Conservation (phyloP, 2,329 filamentous ascomycete genomes). For the Immersiporthe knoxdaviesiana region DNA sequence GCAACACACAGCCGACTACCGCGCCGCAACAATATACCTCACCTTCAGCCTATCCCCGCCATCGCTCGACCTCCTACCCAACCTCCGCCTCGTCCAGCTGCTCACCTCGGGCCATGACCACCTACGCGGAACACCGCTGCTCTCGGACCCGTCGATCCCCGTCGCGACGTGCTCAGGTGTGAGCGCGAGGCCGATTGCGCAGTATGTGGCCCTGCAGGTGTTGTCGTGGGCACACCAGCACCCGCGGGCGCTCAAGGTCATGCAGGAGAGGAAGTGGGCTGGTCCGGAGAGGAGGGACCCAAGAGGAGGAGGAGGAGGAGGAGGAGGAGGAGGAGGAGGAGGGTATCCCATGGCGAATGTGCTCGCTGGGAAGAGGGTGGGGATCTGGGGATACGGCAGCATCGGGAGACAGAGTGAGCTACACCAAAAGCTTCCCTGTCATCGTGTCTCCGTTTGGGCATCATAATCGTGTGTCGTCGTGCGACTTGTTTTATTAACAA, state of each 20-base stretch:
- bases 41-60: slow-evolving; percentile 15
- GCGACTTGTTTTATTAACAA: too few relatives aligned
- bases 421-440: too few relatives aligned
- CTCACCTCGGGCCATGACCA: slow-evolving; percentile 19
- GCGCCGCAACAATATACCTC: slow-evolving; percentile 16
- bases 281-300: slow-evolving; percentile 1
- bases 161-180: slow-evolving; percentile 14
- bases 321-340: too few relatives aligned
- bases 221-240: slow-evolving; percentile 17
- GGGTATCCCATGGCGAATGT: slow-evolving; percentile 9
- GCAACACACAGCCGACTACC: slow-evolving; percentile 5
- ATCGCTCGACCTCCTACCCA: slow-evolving; percentile 8
- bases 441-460: too few relatives aligned
- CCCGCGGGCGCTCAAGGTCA: slow-evolving; percentile 5
- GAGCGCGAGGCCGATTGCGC: slow-evolving; percentile 13
- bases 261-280: slow-evolving; percentile 9
- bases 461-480: too few relatives aligned
- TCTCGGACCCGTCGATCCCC: slow-evolving; percentile 18
- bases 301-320: too few relatives aligned
- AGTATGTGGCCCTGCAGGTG: slow-evolving; percentile 15
- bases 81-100: slow-evolving; percentile 17
- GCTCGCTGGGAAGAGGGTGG: slow-evolving; percentile 14
- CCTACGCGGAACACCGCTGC: slow-evolving; percentile 1
- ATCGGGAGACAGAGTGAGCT: slow-evolving; percentile 18
- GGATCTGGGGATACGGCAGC: slow-evolving; percentile 19